Conservation (phyloP, 1,284 basidiomycete genomes). For the Sporisorium exsertum region DNA sequence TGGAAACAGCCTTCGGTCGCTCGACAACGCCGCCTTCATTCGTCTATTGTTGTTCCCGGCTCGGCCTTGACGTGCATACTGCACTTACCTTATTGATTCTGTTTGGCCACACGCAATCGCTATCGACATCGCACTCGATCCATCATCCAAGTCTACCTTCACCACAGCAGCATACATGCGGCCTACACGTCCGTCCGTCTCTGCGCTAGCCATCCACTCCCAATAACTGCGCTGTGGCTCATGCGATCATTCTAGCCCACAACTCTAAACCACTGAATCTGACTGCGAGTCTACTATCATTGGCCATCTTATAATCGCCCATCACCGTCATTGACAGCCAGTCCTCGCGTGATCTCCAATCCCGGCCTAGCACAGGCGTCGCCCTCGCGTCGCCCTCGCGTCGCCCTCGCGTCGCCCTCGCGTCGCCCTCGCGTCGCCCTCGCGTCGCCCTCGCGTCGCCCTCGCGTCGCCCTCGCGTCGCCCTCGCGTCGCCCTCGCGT, state of each 20-base stretch:
- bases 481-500: slow-evolving; percentile 9
- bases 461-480: slow-evolving; percentile 13
- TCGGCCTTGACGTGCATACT: background rate
- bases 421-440: slow-evolving; percentile 13
- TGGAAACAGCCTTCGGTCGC: background rate
- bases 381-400: slow-evolving; percentile 16
- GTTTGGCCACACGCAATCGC: background rate
- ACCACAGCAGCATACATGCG: background rate
- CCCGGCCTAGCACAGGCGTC: background rate
- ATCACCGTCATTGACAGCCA: background rate
- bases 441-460: slow-evolving; percentile 15
- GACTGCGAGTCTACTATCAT: too few relatives aligned
- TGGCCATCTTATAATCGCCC: background rate
- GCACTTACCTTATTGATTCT: background rate
- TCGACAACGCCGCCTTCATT: slow-evolving; percentile 2
- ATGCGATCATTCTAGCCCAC: background rate
- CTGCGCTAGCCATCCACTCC: too few relatives aligned
- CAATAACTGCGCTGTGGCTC: background rate
- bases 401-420: slow-evolving; percentile 14
- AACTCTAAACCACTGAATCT: too few relatives aligned
- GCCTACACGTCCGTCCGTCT: too few relatives aligned
- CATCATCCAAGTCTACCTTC: background rate
- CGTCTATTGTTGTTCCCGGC: background rate
- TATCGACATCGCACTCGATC: background rate
- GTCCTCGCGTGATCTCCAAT: background rate